Evolutionary conservation across 108 stramenopile genomes (phyloP).

Genomic region (Cyclotella cryptica): DNA sequence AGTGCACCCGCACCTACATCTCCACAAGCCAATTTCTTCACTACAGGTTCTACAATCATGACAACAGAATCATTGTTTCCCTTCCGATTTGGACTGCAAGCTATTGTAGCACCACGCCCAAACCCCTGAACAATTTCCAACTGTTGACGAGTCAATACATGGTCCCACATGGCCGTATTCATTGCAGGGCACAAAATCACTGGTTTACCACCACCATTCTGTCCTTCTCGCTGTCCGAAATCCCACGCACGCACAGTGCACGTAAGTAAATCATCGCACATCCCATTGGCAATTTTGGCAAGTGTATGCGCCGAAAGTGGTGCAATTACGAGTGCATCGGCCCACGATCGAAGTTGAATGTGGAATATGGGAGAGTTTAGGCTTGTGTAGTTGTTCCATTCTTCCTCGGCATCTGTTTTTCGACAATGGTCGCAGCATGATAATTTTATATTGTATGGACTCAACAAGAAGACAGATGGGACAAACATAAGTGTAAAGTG

Average conservation of each 20-base stretch:
- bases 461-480: not conserved
- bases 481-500: not conserved
- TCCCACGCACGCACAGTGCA: slow-evolving; percentile 92
- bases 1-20: slow-evolving; percentile 88
- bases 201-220: slow-evolving; percentile 62
- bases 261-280: slow-evolving; percentile 90
- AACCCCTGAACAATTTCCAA: slow-evolving; percentile 69
- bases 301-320: slow-evolving; percentile 89
- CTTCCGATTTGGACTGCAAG: not conserved
- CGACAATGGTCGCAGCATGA: not conserved
- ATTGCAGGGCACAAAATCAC: slow-evolving; percentile 92
- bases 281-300: slow-evolving; percentile 83
- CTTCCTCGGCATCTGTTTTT: slow-evolving; percentile 71
- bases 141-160: slow-evolving; percentile 81
- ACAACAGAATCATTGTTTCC: slow-evolving; percentile 5
- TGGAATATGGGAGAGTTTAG: slow-evolving; percentile 89
- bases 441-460: not conserved
- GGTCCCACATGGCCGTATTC: slow-evolving; percentile 96
- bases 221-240: slow-evolving; percentile 55
- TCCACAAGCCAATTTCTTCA: slow-evolving; percentile 89
- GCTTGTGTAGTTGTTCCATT: slow-evolving; percentile 81
- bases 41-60: slow-evolving; percentile 67
- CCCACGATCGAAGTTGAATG: slow-evolving; percentile 92
- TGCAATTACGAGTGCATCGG: slow-evolving; percentile 82
- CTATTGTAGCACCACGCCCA: slow-evolving; percentile 28